phyloP scores from a whole-genome alignment of 2,329 filamentous ascomycete species.

The Cryphonectria nitschkei region DNA sequence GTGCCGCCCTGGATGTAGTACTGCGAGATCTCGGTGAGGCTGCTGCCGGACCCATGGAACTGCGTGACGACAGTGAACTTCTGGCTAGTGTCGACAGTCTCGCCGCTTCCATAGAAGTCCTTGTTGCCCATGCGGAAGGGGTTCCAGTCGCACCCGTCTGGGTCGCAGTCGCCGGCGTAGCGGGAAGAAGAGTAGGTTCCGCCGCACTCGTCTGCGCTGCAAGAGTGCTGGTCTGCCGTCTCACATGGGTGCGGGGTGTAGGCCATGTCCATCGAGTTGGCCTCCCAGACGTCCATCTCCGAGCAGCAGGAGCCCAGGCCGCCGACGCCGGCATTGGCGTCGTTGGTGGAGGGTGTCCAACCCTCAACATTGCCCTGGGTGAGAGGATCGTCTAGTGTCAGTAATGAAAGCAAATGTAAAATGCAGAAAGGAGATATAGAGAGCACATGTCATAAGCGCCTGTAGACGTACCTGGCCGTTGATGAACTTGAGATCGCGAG shows the following conservation, averaged over 20 bases:
- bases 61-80: constrained; percentile 66
- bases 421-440: background rate
- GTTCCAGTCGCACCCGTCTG: constrained; percentile 69
- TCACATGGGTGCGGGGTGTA: constrained; percentile 63
- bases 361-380: constrained; percentile 43
- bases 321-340: constrained; percentile 54
- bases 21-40: constrained; percentile 57
- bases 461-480: constrained; percentile 39
- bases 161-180: constrained; percentile 64
- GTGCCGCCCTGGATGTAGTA: constrained; percentile 64
- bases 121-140: constrained; percentile 64
- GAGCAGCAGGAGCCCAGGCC: constrained; percentile 57
- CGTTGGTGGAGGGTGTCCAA: constrained; percentile 53
- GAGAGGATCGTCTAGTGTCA: background rate
- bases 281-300: constrained; percentile 61
- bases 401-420: background rate
- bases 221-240: constrained; percentile 45
- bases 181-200: constrained; percentile 53
- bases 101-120: constrained; percentile 62
- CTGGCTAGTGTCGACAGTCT: constrained; percentile 59
- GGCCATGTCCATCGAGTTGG: constrained; percentile 62
- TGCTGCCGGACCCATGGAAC: constrained; percentile 54
- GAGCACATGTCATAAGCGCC: no score
- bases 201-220: constrained; percentile 50
- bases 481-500: constrained; percentile 46